These are phyloP conservation scores for Lactifluus piperatus DNA, from an alignment of 768 basidiomycete species.

Conservation along the genomic window DNA sequence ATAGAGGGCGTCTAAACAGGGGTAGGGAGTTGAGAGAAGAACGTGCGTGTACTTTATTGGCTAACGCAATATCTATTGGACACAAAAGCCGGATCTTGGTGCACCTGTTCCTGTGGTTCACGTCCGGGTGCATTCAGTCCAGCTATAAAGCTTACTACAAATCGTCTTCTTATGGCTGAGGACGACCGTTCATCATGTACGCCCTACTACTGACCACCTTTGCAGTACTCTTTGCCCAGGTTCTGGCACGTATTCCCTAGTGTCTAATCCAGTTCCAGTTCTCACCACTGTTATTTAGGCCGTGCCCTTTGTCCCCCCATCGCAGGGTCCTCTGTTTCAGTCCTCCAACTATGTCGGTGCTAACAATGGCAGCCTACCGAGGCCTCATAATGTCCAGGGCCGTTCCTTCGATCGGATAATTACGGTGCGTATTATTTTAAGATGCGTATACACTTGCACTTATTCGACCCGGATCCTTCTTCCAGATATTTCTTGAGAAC, in stretches of 20 bases:
- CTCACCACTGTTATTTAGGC: constrained; percentile 2
- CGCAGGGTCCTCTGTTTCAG: constrained; percentile 22
- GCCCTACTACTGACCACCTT: constrained; percentile 3
- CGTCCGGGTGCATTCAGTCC: background rate
- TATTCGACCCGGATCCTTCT: too few relatives aligned
- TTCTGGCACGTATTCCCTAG: background rate
- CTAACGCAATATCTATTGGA: too few relatives aligned
- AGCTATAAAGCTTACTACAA: background rate
- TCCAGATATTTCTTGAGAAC: constrained; percentile 55
- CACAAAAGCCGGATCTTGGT: too few relatives aligned
- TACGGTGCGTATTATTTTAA: constrained; percentile 16
- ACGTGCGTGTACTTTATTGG: too few relatives aligned
- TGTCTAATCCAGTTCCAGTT: background rate
- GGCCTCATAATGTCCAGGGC: constrained; percentile 32
- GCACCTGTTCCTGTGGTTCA: background rate
- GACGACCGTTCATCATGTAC: constrained; percentile 2
- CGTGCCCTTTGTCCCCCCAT: constrained; percentile 26
- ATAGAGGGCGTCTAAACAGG: too few relatives aligned
- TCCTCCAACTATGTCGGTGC: constrained; percentile 35
- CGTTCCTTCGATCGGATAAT: constrained; percentile 40
- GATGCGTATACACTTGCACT: background rate
- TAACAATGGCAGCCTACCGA: constrained; percentile 36
- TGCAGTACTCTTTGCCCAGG: constrained; percentile 2
- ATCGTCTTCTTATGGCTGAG: background rate
- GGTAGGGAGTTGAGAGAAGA: too few relatives aligned